These are phyloP conservation scores for Silybum marianum DNA, from an alignment of 129 eudicot genomes.

Conservation along the genomic window DNA sequence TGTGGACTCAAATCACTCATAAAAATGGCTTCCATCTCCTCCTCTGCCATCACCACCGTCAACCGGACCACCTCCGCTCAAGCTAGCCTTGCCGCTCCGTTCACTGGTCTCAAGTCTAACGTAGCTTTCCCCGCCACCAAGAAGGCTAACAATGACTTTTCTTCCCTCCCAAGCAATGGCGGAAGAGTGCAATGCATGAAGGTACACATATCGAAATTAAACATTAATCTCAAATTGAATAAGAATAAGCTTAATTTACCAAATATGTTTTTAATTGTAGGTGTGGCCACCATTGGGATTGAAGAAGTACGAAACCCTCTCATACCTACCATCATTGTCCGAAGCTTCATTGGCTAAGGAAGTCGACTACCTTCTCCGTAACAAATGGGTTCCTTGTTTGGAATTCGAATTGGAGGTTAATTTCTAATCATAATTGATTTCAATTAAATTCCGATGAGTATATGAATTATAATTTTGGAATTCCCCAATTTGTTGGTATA, in stretches of 20 bases:
- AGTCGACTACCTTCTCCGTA: slow-evolving; percentile 58
- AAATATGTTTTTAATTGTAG: slow-evolving; percentile 16
- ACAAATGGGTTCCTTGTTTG: slow-evolving; percentile 70
- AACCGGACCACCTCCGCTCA: slow-evolving; percentile 48
- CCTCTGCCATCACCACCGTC: slow-evolving; percentile 41
- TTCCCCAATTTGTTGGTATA: not conserved
- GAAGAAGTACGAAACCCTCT: slow-evolving; percentile 75
- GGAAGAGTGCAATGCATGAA: slow-evolving; percentile 71
- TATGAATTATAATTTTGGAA: too few relatives aligned
- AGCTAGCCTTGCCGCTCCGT: slow-evolving; percentile 63
- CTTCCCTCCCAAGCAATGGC: slow-evolving; percentile 58
- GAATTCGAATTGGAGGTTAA: slow-evolving; percentile 65
- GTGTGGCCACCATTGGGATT: slow-evolving; percentile 60
- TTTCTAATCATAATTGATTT: too few relatives aligned
- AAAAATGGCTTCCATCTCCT: slow-evolving; percentile 61
- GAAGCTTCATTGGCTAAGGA: slow-evolving; percentile 39
- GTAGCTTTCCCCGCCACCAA: slow-evolving; percentile 54
- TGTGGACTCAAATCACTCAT: slow-evolving; percentile 9
- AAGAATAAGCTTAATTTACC: too few relatives aligned
- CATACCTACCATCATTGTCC: slow-evolving; percentile 65
- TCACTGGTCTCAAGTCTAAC: slow-evolving; percentile 60
- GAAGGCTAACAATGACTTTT: slow-evolving; percentile 49
- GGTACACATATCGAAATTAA: slow-evolving; percentile 36
- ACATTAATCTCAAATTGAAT: not conserved
- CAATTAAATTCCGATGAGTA: too few relatives aligned